phyloP scores from a whole-genome alignment of 352 stramenopile species.

The Phytophthora brassicae region DNA sequence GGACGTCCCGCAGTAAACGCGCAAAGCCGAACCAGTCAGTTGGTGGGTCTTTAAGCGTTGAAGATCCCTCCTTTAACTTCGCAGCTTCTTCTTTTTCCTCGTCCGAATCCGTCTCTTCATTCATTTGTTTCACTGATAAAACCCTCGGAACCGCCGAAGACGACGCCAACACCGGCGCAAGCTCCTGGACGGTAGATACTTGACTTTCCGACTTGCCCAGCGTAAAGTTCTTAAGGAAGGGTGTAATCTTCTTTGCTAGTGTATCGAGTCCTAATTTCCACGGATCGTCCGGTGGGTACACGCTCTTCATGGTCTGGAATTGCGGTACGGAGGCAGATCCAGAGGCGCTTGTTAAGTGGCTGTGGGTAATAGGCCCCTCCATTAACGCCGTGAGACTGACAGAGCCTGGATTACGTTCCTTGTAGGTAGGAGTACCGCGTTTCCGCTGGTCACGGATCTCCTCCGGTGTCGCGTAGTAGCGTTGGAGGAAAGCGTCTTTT shows the following conservation, averaged over 20 bases:
- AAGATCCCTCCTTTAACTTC: too few relatives aligned
- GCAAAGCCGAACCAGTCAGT: slow-evolving; percentile 74
- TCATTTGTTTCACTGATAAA: not conserved
- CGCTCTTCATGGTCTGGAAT: slow-evolving; percentile 32
- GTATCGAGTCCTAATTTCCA: slow-evolving; percentile 70
- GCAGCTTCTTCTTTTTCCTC: not conserved
- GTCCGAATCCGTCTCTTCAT: not conserved
- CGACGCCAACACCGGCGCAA: not conserved
- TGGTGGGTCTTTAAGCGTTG: not conserved
- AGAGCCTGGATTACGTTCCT: not conserved
- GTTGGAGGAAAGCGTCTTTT: slow-evolving; percentile 78
- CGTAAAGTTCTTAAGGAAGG: slow-evolving; percentile 67
- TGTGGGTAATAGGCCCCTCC: not conserved
- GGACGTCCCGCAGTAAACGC: slow-evolving; percentile 73
- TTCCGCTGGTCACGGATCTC: slow-evolving; percentile 72
- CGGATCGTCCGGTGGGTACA: slow-evolving; percentile 68
- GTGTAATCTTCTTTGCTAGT: slow-evolving; percentile 45
- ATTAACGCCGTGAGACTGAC: not conserved
- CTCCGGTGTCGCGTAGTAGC: slow-evolving; percentile 81
- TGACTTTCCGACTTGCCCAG: slow-evolving; percentile 21
- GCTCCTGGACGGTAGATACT: not conserved
- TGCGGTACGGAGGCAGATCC: not conserved
- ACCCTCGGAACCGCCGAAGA: not conserved
- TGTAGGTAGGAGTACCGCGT: slow-evolving; percentile 35
- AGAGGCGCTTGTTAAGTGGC: not conserved